These are phyloP conservation scores for Lyophyllum semitale DNA, from an alignment of 768 basidiomycete species.

Conservation along the genomic window DNA sequence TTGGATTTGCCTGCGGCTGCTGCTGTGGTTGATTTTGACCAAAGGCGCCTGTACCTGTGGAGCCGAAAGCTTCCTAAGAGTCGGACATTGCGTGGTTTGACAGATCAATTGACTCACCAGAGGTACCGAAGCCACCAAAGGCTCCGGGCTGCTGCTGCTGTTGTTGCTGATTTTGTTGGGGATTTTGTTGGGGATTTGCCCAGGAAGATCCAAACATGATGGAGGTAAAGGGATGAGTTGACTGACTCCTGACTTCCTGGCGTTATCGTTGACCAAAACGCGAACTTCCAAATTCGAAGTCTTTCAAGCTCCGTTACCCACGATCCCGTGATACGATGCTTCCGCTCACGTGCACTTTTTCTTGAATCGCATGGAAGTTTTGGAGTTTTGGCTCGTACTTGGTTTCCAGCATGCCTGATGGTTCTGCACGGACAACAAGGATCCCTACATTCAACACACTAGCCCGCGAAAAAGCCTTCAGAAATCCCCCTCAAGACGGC, in stretches of 20 bases:
- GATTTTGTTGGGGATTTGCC: conserved; percentile 67
- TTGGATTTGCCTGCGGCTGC: conserved; percentile 70
- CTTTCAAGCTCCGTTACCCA: conserved; percentile 37
- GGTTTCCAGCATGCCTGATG: conserved; percentile 52
- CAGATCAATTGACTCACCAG: conserved; percentile 36
- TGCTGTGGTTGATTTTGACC: conserved; percentile 55
- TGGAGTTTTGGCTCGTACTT: conserved; percentile 1
- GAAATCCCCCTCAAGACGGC: conserved; percentile 67
- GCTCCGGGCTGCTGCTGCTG: conserved; percentile 56
- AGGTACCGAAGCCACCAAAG: conserved; percentile 68
- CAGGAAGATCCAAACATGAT: conserved; percentile 77
- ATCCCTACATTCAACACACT: conserved; percentile 79
- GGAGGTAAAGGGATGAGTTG: conserved; percentile 8
- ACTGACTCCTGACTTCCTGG: background rate
- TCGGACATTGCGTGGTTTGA: conserved; percentile 23
- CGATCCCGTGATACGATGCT: conserved; percentile 24
- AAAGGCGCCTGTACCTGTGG: conserved; percentile 54
- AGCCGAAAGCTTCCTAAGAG: conserved; percentile 49
- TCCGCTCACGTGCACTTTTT: conserved; percentile 36
- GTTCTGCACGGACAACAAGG: conserved; percentile 35
- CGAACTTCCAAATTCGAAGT: conserved; percentile 23
- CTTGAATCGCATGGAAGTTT: conserved; percentile 9
- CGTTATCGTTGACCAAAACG: conserved; percentile 13
- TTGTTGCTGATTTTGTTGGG: conserved; percentile 64
- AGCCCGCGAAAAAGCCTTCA: conserved; percentile 75